Base-by-base conservation (phyloP, 495 filamentous ascomycete species). In the Neurospora tetraspora region DNA sequence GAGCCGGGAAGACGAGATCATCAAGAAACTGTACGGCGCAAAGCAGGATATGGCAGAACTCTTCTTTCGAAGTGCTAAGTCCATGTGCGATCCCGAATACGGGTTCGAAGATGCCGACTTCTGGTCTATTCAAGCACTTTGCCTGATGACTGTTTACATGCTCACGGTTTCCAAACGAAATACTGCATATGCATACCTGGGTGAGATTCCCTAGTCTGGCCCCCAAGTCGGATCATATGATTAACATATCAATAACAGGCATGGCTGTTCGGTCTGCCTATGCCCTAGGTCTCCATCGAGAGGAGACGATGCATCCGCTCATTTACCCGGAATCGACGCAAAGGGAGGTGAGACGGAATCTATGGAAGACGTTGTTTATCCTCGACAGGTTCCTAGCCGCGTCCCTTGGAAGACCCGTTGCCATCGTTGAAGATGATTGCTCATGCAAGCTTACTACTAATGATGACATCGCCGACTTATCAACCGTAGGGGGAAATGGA, bases 181-280 rank as follows among this genome's bases (percentile, higher is more conserved):
- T 75, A 83, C 86, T 7, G 87, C 89, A 4, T 90, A 88, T 77
- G 83, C 87, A 20, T 89, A 89, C 73, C 79, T 85, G 37, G 88
- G 88, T 88, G 72, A 79, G 81, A 72, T 71, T 45, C 43, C 39
- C 31, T 37, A 34, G 71, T 16, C 12, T 65, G 34, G 27, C 2
- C 23, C 53, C 74, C 47, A 72, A 14, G 37, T 38, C 68, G 18
- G 34, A 65, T 61, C 14, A 36, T 65, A 36, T 14, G 14, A 18
- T 36, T 65, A 27, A 65, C 53, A 34, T 16, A 61, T 47, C 20
- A 43, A 23, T 53, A 47, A 8, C 47, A 87, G 88, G 88, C 12
- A 91, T 91, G 89, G 89, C 89, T 59, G 85, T 89, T 18, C 85
- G 88, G 1, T 88, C 87, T 37, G 87, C 88, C 18, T 87, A 87